Conservation (phyloP, 345 rosid genomes). For the Rhodamnia argentea region DNA sequence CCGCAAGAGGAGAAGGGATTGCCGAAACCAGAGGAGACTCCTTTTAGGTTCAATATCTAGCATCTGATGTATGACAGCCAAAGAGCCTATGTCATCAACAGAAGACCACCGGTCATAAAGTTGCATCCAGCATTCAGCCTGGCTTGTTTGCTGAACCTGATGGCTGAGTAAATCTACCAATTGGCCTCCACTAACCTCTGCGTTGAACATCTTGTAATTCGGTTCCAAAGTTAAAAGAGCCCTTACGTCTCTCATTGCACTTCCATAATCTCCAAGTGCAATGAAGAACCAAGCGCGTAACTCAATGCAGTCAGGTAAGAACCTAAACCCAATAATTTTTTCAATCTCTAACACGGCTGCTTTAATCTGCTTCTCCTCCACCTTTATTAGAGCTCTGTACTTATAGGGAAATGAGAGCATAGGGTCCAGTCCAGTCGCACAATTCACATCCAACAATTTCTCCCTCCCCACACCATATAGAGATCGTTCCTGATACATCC, state of each 20-base stretch:
- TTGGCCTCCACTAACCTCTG: slow-evolving; percentile 38
- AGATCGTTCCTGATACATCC: slow-evolving; percentile 96
- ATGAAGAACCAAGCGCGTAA: slow-evolving; percentile 73
- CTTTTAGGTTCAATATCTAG: slow-evolving; percentile 64
- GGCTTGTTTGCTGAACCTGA: slow-evolving; percentile 32
- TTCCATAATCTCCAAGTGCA: slow-evolving; percentile 54
- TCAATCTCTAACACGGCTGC: slow-evolving; percentile 66
- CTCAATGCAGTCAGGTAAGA: slow-evolving; percentile 71
- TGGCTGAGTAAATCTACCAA: slow-evolving; percentile 47
- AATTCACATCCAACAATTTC: slow-evolving; percentile 48
- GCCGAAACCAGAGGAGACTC: slow-evolving; percentile 72
- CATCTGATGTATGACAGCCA: slow-evolving; percentile 88
- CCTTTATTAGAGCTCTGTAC: slow-evolving; percentile 57
- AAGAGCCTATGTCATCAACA: slow-evolving; percentile 88
- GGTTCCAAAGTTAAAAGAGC: slow-evolving; percentile 73
- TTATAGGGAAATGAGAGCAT: slow-evolving; percentile 70
- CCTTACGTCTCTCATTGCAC: slow-evolving; percentile 64
- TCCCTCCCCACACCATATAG: slow-evolving; percentile 49
- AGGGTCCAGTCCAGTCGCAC: slow-evolving; percentile 83
- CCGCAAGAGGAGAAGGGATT: slow-evolving; percentile 88
- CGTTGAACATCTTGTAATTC: slow-evolving; percentile 48
- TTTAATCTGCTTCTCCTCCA: slow-evolving; percentile 47
- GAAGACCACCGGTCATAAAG: slow-evolving; percentile 86
- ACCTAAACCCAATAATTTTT: slow-evolving; percentile 57
- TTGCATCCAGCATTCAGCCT: slow-evolving; percentile 83